Percentiles rank a stretch among this genome's conserved stretches.
Conservation (phyloP, 352 stramenopile genomes). For the Phytopythium delawarense region DNA sequence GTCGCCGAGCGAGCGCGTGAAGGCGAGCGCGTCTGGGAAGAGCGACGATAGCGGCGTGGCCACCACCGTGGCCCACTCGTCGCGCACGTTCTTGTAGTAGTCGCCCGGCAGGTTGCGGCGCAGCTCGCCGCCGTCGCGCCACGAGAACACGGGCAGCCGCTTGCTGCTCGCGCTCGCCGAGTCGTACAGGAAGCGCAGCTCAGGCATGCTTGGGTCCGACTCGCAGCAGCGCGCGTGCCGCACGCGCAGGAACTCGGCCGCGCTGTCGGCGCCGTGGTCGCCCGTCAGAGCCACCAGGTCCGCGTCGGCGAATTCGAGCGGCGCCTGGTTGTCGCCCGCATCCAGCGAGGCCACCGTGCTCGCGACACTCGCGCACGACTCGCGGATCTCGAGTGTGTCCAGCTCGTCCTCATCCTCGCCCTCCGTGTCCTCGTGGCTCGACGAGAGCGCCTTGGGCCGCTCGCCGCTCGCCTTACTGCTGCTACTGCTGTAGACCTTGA, state of each 20-base stretch:
- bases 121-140: slow-evolving; percentile 29
- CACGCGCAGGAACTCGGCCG: slow-evolving; percentile 69
- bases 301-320: slow-evolving; percentile 8
- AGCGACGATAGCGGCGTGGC: slow-evolving; percentile 53
- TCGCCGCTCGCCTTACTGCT: slow-evolving; percentile 4
- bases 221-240: slow-evolving; percentile 28
- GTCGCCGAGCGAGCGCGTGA: slow-evolving; percentile 85
- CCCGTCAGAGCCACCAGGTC: slow-evolving; percentile 56
- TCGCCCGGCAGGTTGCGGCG: slow-evolving; percentile 35
- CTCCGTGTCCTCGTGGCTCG: slow-evolving; percentile 8
- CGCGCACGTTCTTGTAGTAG: slow-evolving; percentile 91
- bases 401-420: slow-evolving; percentile 11
- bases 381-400: slow-evolving; percentile 12
- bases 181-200: slow-evolving; percentile 88
- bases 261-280: slow-evolving; percentile 78
- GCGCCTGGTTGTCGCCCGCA: slow-evolving; percentile 9
- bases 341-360: neutral
- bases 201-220: slow-evolving; percentile 28
- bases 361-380: slow-evolving; percentile 10
- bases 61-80: slow-evolving; percentile 88
- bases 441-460: slow-evolving; percentile 11
- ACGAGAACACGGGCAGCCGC: slow-evolving; percentile 36
- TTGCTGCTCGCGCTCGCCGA: slow-evolving; percentile 23
- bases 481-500: slow-evolving; percentile 20
- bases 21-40: slow-evolving; percentile 82